Base-by-base conservation (phyloP, 257 asterid species). In the Przewalskia tangutica region DNA sequence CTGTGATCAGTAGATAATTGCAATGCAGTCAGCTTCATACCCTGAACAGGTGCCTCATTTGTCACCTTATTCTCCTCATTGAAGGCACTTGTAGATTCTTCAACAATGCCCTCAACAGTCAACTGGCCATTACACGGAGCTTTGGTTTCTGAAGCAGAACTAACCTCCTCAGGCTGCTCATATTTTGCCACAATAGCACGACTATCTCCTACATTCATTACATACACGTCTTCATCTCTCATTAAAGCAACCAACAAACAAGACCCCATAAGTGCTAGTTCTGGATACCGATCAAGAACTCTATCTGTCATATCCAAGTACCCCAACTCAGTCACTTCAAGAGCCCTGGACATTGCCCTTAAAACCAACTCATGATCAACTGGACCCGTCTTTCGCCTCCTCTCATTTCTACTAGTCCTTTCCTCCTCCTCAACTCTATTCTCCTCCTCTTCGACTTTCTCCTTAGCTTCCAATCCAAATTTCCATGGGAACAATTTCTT, bases 211-310 rank as follows among this genome's bases (percentile, higher is more conserved):
- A 95, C 91, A 78, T 95, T 95, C 99, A 95, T 95, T 86, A 92
- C 98, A 86, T 92, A 95, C 51, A 95, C 99, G 81, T 93, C 99
- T n/a, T 93, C 99, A 77, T 93, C 99, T 86, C 97, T 95, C 99
- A 95, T 95, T 90, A 93, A 88, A 0, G 84, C 97, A 79, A 90
- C 99, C 90, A 95, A 86, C 88, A 95, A 86, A 85, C 99, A 95
- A 84, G 99, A 95, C 77, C 99, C 99, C 98, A 95, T 95, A 88
- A 95, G 85, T 8, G 99, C 99, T 83, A 95, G 94, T 87, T 95
- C 99, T 8, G 98, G 99, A 84, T 93, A 93, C 80, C 94, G 93
- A 86, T 95, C 97, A 83, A 95, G 97, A 85, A 95, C 92, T 90
- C 92, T 93, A 82, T 95, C 97, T 0, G 98, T 93, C 98, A 95